A percentile compares a stretch with the other conserved stretches of the same genome.
phyloP scores from a whole-genome alignment of 805 yeast species.

The Brettanomyces nanus region DNA sequence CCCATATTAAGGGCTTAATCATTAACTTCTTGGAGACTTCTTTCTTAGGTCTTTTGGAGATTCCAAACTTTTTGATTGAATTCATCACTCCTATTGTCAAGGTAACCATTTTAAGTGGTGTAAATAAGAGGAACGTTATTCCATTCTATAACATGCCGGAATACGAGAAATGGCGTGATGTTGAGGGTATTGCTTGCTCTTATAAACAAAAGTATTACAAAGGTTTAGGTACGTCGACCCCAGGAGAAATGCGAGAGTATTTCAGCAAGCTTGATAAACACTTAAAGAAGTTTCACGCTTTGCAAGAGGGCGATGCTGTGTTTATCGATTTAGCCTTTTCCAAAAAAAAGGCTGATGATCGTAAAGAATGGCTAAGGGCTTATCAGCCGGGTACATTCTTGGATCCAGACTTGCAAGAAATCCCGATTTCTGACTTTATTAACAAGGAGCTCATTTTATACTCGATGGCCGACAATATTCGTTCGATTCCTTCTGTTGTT shows the following conservation, averaged over 20 bases:
- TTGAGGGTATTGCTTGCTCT: slow-evolving; percentile 61
- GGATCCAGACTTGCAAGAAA: slow-evolving; percentile 65
- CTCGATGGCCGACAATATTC: slow-evolving; percentile 92
- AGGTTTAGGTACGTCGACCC: slow-evolving; percentile 94
- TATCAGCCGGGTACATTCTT: slow-evolving; percentile 86
- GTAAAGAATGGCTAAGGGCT: slow-evolving; percentile 94
- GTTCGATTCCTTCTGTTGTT: slow-evolving; percentile 89
- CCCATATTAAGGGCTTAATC: slow-evolving; percentile 92
- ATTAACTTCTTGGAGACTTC: slow-evolving; percentile 90
- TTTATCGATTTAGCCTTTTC: slow-evolving; percentile 89
- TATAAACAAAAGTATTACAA: slow-evolving; percentile 96
- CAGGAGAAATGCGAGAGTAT: slow-evolving; percentile 78
- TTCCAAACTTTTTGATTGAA: slow-evolving; percentile 89
- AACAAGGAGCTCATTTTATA: slow-evolving; percentile 91
- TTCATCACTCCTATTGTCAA: slow-evolving; percentile 96
- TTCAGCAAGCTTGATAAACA: slow-evolving; percentile 81
- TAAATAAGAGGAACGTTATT: slow-evolving; percentile 41
- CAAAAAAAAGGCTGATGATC: slow-evolving; percentile 90
- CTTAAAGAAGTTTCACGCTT: slow-evolving; percentile 73
- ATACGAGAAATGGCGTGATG: slow-evolving; percentile 86
- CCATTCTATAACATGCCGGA: slow-evolving; percentile 94
- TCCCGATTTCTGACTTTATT: slow-evolving; percentile 90
- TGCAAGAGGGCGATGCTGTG: slow-evolving; percentile 69
- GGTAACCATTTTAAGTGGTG: slow-evolving; percentile 65
- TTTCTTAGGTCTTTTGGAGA: slow-evolving; percentile 84